Evolutionary conservation across 257 asterid species (phyloP), one percentile per base, ranked within the genome.

Genomic region (Jacaranda copaia): DNA sequence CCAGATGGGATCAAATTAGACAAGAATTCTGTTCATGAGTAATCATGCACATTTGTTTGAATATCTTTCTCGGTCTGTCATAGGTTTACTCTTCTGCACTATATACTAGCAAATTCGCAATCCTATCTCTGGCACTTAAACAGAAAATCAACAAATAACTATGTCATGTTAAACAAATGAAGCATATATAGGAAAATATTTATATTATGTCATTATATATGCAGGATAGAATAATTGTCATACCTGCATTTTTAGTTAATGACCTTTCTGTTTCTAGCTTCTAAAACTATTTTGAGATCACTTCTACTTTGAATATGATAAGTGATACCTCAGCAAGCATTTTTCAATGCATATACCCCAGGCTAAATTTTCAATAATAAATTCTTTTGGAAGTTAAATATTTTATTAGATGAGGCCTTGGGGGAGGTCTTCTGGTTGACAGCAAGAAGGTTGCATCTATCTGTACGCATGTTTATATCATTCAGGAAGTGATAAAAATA

Each of bases 11-110:
- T 53, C 8, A 40, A 42, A 57, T 20, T 40, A 10, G 48, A 58
- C 40, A 51, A 68, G 58, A 70, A 57, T 43, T 82, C 39, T 15
- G 6, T 49, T n/a, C 49, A 51, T 57, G 60, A 51, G 43, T 77
- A 16, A 18, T 62, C 55, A 36, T 16, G 18, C 52, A 18, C 9
- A 55, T 62, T 36, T 38, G 6, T 62, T 43, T 38, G 66, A 65
- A 39, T 74, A 60, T 36, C 20, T 32, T 38, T 57, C 73, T 52
- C 71, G 8, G 46, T 42, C n/a, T 45, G 38, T 69, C 11, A 10
- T 13, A 52, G 67, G 20, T 51, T 42, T 51, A 70, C 52, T 32
- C 68, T 43, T 66, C 46, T 49, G 2, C 9, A 39, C 45, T 48
- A 70, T 15, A 25, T 53, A 80, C 57, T 67, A 51, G 70, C 40